Conservation (phyloP, 495 filamentous ascomycete species). For the Aspergillus heteromorphus region DNA sequence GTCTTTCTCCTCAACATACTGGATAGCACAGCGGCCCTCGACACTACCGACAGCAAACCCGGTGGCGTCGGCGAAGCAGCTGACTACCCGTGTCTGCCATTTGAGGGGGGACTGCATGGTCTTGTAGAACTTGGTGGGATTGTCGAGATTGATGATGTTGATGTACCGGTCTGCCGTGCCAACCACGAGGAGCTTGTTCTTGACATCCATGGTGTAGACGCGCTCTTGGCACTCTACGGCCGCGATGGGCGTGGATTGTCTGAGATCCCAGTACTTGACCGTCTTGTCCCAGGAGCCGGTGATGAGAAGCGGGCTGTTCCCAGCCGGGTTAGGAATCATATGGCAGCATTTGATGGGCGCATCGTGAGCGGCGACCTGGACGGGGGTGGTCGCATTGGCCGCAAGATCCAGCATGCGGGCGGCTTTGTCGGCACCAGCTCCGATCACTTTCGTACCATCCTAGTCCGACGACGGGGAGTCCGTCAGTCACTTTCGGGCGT, state of each 20-base stretch:
- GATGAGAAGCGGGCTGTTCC: constrained; percentile 60
- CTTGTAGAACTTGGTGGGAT: constrained; percentile 74
- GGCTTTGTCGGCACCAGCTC: constrained; percentile 79
- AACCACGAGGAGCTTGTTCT: constrained; percentile 71
- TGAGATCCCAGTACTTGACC: constrained; percentile 92
- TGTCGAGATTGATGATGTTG: constrained; percentile 76
- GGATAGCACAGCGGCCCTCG: constrained; percentile 83
- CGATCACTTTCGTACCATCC: constrained; percentile 72
- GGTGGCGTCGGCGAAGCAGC: constrained; percentile 74
- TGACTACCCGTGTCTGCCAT: constrained; percentile 81
- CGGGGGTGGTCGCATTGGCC: constrained; percentile 44
- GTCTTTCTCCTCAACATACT: constrained; percentile 86
- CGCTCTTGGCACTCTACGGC: constrained; percentile 68
- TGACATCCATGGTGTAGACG: constrained; percentile 81
- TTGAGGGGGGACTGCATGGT: constrained; percentile 79
- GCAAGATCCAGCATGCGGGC: constrained; percentile 72
- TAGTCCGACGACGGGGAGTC: constrained; percentile 16
- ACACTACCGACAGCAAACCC: constrained; percentile 87
- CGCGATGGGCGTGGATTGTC: constrained; percentile 57
- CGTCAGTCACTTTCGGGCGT: background rate
- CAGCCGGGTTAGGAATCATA: constrained; percentile 58
- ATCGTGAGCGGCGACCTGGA: constrained; percentile 73
- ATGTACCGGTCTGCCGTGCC: constrained; percentile 85
- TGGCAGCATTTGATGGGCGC: constrained; percentile 72
- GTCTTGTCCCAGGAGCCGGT: constrained; percentile 96